Base-by-base conservation (phyloP, 352 stramenopile genomes). In the Pythium rishiriense region DNA sequence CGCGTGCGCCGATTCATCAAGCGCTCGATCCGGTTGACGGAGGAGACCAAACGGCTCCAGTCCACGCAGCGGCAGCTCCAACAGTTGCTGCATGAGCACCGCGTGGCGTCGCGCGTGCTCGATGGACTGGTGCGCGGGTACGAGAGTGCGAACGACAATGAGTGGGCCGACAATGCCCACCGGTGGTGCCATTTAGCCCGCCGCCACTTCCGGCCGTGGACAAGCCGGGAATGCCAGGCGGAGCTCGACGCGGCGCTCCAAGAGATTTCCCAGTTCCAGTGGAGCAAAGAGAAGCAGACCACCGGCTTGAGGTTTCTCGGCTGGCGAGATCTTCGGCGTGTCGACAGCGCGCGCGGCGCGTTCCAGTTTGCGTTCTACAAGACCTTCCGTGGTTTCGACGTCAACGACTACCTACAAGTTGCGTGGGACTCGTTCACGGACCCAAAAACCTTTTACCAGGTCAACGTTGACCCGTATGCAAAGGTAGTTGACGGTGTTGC, bases 321-420 rank as follows among this genome's bases (percentile, higher is more conserved):
- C n/a, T 61, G 53, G 53, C 53, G 39, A 17, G 35, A 33, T 25
- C 29, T 19, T 8, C 24, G 24, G 15, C 53, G 53, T 3, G 49
- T 61, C 39, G 26, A 31, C 10, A 2, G 12, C 4, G 11, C 2
- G 0, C n/a, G 28, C 3, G n/a, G 11, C 24, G 17, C 35, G 25
- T 10, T 61, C 11, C 53, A 52, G 9, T 42, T 54, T n/a, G n/a
- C 19, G 14, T 54, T 5, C 26, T 6, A 54, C 8, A 54, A 54
- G 26, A 42, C 48, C 17, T 25, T 54, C 12, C 48, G 48, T 15
- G 48, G 48, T 3, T 41, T 19, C 48, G 25, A 24, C 10, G 17
- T 54, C 14, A 1, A 26, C 4, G 1, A 54, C 5, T 26, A 26
- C n/a, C 14, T 42, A 4, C 26, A 54, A 3, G 4, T 25, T 1